phyloP scores from a whole-genome alignment of 768 basidiomycete species.

The Daedalea quercina region DNA sequence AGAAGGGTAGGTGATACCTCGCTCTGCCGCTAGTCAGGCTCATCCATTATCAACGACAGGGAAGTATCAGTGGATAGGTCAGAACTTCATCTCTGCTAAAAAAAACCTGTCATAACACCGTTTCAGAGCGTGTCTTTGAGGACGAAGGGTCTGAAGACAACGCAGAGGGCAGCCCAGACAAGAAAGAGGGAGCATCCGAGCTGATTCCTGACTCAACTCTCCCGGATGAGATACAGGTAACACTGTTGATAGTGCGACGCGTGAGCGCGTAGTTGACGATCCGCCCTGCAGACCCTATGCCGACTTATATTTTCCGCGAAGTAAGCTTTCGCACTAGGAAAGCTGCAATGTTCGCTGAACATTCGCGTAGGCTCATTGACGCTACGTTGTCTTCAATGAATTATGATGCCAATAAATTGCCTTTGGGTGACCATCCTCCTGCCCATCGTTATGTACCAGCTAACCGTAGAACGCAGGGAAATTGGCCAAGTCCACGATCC shows the following conservation, averaged over 20 bases:
- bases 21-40: too few species aligned
- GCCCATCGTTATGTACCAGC: not conserved
- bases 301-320: constrained; percentile 45
- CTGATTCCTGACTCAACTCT: constrained; percentile 42
- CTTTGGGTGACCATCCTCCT: constrained; percentile 34
- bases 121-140: constrained; percentile 45
- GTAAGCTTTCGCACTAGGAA: constrained; percentile 21
- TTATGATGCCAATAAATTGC: constrained; percentile 59
- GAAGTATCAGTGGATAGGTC: constrained; percentile 58
- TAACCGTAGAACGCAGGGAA: constrained; percentile 34
- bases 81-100: constrained; percentile 5
- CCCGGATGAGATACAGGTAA: constrained; percentile 38
- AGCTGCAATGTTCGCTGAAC: not conserved
- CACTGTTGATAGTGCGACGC: not conserved
- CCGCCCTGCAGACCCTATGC: constrained; percentile 31
- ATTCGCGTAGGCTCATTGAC: constrained; percentile 36
- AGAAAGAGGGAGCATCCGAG: constrained; percentile 26
- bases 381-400: constrained; percentile 55
- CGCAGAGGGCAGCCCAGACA: constrained; percentile 18
- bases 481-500: constrained; percentile 52
- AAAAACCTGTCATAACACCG: too few species aligned
- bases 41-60: constrained; percentile 25
- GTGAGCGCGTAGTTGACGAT: not conserved
- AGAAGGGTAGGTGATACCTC: constrained; percentile 32
- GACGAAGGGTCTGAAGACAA: constrained; percentile 37